These are phyloP conservation scores for Pleurotus cornucopiae DNA, from an alignment of 768 basidiomycete genomes.

Conservation along the genomic window DNA sequence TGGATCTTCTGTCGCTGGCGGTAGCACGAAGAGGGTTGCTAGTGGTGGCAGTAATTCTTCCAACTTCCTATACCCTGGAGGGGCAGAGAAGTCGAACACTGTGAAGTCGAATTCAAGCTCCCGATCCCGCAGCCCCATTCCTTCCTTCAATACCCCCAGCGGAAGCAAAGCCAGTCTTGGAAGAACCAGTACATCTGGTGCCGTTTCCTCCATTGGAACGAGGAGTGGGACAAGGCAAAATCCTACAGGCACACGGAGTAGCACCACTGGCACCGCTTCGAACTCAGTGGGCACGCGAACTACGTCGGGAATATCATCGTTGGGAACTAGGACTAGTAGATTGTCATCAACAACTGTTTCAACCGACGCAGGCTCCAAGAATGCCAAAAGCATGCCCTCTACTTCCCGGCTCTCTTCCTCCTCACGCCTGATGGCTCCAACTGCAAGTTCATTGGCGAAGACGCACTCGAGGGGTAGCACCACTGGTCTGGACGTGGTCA, in stretches of 20 bases:
- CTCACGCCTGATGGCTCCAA: slow-evolving; percentile 64
- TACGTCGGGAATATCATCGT: slow-evolving; percentile 33
- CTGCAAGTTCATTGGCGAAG: slow-evolving; percentile 75
- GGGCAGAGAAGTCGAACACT: slow-evolving; percentile 1
- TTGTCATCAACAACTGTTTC: slow-evolving; percentile 16
- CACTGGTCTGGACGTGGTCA: background rate
- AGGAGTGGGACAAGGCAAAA: slow-evolving; percentile 2
- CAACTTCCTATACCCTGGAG: slow-evolving; percentile 7
- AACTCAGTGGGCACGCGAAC: slow-evolving; percentile 17
- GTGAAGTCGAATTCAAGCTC: slow-evolving; percentile 1
- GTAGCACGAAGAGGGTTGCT: background rate
- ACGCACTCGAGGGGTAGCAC: slow-evolving; percentile 17
- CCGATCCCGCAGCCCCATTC: slow-evolving; percentile 17
- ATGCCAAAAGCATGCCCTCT: background rate
- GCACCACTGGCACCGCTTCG: slow-evolving; percentile 15
- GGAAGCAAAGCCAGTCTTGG: slow-evolving; percentile 7
- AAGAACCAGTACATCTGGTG: slow-evolving; percentile 6
- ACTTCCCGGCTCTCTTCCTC: slow-evolving; percentile 18
- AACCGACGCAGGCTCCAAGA: background rate
- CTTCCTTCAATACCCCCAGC: slow-evolving; percentile 14
- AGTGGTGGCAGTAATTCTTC: background rate
- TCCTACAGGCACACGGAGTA: slow-evolving; percentile 15
- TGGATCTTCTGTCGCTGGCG: slow-evolving; percentile 10
- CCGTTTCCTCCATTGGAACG: slow-evolving; percentile 12
- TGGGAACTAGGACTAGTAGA: slow-evolving; percentile 37